Evolutionary conservation across 177 flowering plant genomes (phyloP), one percentile per base, ranked within the genome.

Genomic region (Vitis hybrid): DNA sequence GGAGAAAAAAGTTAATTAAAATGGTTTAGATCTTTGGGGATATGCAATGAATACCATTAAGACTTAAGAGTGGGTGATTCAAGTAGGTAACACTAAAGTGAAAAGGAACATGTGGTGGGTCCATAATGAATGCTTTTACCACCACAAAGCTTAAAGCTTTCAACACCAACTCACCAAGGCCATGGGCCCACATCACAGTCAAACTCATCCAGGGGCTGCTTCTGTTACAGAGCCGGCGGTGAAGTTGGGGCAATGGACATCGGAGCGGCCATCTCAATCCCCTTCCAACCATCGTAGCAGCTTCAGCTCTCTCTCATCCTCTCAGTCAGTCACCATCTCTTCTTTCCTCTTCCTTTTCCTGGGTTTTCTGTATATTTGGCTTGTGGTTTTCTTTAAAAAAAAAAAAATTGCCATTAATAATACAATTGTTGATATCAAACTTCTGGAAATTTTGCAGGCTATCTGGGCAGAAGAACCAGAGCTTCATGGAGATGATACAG

Each of bases 401-500:
- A 49, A 49, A 50, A 49, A 41, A 49, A 8, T 24, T 11, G 10
- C 12, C 11, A 55, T 24, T 15, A 12, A 55, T 48, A 27, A 66
- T 55, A 20, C 3, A 12, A 46, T 7, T 48, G 13, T 1, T 61
- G 4, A 41, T 17, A 3, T 48, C 13, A 13, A 46, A 3, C n/a
- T 46, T 65, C 8, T 59, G 52, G 59, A 14, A 46, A 46, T 48
- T 15, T 59, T 12, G 50, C 76, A 82, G 84, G 79, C 59, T 64
- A 58, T 10, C 74, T 8, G 77, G 65, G 59, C 70, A 61, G 63
- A 80, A 63, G 63, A 82, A 68, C 63, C 75, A 64, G 71, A 79
- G 79, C 66, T 86, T 90, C 74, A 74, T 85, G 80, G 90, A 85
- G 41, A 88, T 87, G 86, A 79, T 94, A 73, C 86, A 82, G 70